phyloP scores from a whole-genome alignment of 2,329 filamentous ascomycete species.

The Waltergamsia citrina region DNA sequence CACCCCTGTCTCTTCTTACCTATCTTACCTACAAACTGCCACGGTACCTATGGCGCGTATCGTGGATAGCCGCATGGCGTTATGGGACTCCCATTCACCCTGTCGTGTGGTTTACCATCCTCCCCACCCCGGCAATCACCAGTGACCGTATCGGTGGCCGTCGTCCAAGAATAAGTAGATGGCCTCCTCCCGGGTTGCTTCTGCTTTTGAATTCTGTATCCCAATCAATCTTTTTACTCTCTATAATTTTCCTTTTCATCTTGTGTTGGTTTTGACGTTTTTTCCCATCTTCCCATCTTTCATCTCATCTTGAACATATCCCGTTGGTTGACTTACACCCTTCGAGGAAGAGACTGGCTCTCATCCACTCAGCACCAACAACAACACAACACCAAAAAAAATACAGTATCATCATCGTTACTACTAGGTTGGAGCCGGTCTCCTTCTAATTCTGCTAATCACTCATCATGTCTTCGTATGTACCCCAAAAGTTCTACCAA shows the following conservation, averaged over 20 bases:
- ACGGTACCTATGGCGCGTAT: no score
- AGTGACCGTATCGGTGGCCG: no score
- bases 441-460: conserved; percentile 1
- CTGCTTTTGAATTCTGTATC: background rate
- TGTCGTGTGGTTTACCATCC: no score
- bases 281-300: background rate
- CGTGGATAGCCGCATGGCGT: no score
- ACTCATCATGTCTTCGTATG: conserved; percentile 6
- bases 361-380: no score
- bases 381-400: no score
- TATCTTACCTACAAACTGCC: no score
- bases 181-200: conserved; percentile 12
- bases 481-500: background rate
- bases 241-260: conserved; percentile 13
- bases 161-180: conserved; percentile 16
- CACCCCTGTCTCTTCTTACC: no score
- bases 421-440: conserved; percentile 5
- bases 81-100: no score
- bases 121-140: no score
- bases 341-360: background rate
- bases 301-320: no score
- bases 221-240: conserved; percentile 3
- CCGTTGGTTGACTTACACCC: background rate
- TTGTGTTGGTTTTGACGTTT: background rate
- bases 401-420: background rate